Evolutionary conservation across 257 asterid genomes (phyloP), one percentile per base, ranked within the genome.

Genomic region (Nicotiana undulata): DNA sequence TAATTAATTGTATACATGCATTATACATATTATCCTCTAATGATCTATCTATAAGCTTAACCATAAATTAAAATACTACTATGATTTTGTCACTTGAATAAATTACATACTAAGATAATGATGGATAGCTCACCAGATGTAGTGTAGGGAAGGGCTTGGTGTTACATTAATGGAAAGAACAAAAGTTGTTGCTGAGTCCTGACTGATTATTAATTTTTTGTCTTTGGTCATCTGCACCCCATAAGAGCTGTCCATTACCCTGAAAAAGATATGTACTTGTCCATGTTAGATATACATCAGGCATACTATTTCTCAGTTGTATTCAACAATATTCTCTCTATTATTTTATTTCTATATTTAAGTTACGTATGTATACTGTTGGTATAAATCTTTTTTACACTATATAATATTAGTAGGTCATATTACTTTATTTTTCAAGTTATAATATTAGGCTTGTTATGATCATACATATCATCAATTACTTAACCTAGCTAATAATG

Each of bases 201-300:
- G 90, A 59, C 84, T 90, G 91, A 88, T 89, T 87, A 56, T 83
- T 82, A 22, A 84, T 80, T 81, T 81, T 87, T 60, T 88, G 92
- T 83, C 92, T 89, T 55, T 86, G 93, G 63, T 89, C 97, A 76
- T 89, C 97, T 82, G 84, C 89, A 75, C 87, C 94, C 94, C 93
- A 90, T 81, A 88, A 83, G 53, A 49, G 83, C 81, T 91, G 91
- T 87, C 92, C 91, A 70, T 86, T 85, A 59, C 76, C 93, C 97
- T 93, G 92, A 82, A 86, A 89, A 84, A 81, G 84, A 90, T 60
- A 31, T 86, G 40, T 77, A 72, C 22, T 72, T 24, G 15, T 46
- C 2, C 78, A 72, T 46, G 60, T 72, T 72, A 72, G 24, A 46
- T 46, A 58, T 46, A 46, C 49, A 68, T 20, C 46, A 68, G 32